Evolutionary conservation across 2,329 filamentous ascomycete genomes (phyloP), one percentile per base, ranked within the genome.

Genomic region (Elsinoe batatas): DNA sequence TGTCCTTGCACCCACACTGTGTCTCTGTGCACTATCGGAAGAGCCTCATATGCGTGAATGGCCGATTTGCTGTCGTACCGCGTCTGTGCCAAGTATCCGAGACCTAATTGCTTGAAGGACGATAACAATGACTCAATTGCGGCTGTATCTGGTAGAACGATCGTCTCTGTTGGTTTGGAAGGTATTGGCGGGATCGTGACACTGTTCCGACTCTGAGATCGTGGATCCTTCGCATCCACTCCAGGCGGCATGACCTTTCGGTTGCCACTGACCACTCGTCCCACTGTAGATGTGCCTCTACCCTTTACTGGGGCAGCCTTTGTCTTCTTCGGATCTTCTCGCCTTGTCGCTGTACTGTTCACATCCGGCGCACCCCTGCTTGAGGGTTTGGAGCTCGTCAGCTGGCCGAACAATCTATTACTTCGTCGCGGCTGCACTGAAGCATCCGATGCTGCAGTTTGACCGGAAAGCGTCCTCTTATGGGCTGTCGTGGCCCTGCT

Each of bases 1-100:
- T 95, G 89, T 5, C 90, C 85, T 56, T 96, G 77, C 12, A 96
- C 89, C 88, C 90, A 97, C 1, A 93, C 88, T 1, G 91, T 95
- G 59, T 95, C 90, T 62, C 88, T 83, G 64, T 97, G 91, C 4
- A 77, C 73, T 30, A 80, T 74, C 1, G 88, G 84, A 17, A 98
- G 74, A 0, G 82, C 78, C 58, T 79, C 79, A 67, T 91, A 90
- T 2, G 82, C 77, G 58, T 87, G 80, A 46, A 96, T 73, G 1
- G 93, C 87, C 58, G 93, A 84, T 18, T 81, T 75, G 61, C 88
- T 88, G 62, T 86, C 84, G 67, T 89, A 98, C 49, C 85, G 85
- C 12, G 85, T 85, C 46, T 95, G 75, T 5, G 84, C 79, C 62
- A 86, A 84, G 69, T 91, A 94, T 0, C 87, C 91, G 26, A 79